A percentile compares a stretch with the other conserved stretches of the same genome.
These are phyloP conservation scores for Chaetomium strumarium DNA, from an alignment of 2,329 filamentous ascomycete genomes.

Conservation along the genomic window DNA sequence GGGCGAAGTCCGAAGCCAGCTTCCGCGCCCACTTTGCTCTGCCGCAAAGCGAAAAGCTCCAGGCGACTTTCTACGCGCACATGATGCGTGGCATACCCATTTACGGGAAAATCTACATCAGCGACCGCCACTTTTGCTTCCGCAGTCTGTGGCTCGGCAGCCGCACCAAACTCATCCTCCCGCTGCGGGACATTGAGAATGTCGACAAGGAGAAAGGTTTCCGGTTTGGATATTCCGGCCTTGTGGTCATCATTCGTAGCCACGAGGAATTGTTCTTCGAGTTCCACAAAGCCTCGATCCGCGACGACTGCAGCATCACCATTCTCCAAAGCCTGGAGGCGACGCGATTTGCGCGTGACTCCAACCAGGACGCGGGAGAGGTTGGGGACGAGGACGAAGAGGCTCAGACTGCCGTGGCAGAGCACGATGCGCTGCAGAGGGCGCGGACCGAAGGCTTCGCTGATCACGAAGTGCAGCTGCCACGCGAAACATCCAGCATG, in stretches of 20 bases:
- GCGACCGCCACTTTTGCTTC: slow-evolving; percentile 83
- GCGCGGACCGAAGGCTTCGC: slow-evolving; percentile 55
- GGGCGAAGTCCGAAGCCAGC: slow-evolving; percentile 64
- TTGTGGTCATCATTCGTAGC: slow-evolving; percentile 87
- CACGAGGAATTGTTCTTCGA: slow-evolving; percentile 98
- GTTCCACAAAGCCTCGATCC: slow-evolving; percentile 67
- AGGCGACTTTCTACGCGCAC: slow-evolving; percentile 87
- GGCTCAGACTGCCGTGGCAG: slow-evolving; percentile 69
- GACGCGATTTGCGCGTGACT: slow-evolving; percentile 63
- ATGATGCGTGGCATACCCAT: slow-evolving; percentile 84
- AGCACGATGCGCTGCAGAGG: slow-evolving; percentile 73
- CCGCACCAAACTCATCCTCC: slow-evolving; percentile 85
- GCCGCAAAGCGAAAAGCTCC: slow-evolving; percentile 74
- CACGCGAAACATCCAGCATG: slow-evolving; percentile 39
- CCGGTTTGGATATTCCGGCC: slow-evolving; percentile 80
- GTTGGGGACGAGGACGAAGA: slow-evolving; percentile 60
- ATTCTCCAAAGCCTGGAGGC: slow-evolving; percentile 71
- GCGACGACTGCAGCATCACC: slow-evolving; percentile 85
- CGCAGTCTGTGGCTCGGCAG: slow-evolving; percentile 84
- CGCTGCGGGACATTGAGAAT: slow-evolving; percentile 85
- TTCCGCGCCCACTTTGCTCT: slow-evolving; percentile 89
- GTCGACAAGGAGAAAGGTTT: slow-evolving; percentile 94
- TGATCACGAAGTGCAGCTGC: slow-evolving; percentile 46
- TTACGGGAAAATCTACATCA: slow-evolving; percentile 95
- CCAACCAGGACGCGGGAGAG: slow-evolving; percentile 59